Conservation (phyloP, 1,284 basidiomycete genomes). For the Ustilago curta region DNA sequence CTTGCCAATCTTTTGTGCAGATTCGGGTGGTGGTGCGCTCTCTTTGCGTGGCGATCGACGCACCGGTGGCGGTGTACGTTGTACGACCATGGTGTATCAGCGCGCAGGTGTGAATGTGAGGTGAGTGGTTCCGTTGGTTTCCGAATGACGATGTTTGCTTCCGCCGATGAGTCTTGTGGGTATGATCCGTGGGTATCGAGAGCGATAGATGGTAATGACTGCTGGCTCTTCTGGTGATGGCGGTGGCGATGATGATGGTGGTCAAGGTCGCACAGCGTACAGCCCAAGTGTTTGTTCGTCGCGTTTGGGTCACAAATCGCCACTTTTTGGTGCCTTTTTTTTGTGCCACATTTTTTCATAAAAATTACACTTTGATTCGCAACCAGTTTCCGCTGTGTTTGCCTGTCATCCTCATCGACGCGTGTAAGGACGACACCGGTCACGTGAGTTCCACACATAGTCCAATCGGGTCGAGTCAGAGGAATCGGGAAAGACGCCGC, state of each 20-base stretch:
- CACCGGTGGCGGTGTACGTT: slow-evolving; percentile 39
- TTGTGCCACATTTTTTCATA: slow-evolving; percentile 9
- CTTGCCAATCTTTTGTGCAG: slow-evolving; percentile 19
- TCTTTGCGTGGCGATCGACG: slow-evolving; percentile 39
- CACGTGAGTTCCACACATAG: slow-evolving; percentile 20
- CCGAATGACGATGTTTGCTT: not conserved
- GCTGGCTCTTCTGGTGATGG: slow-evolving; percentile 4
- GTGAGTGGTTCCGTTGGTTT: not conserved
- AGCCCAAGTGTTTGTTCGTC: not conserved
- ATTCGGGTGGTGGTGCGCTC: slow-evolving; percentile 8
- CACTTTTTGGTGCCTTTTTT: slow-evolving; percentile 8
- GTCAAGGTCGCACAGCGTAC: not conserved
- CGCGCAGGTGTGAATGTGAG: not conserved
- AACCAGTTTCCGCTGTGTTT: not conserved
- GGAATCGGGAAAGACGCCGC: slow-evolving; percentile 12
- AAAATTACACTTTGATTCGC: not conserved
- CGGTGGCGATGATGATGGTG: not conserved
- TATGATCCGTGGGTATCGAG: slow-evolving; percentile 25
- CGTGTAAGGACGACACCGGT: slow-evolving; percentile 5
- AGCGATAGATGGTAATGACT: slow-evolving; percentile 4
- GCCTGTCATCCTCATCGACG: slow-evolving; percentile 7
- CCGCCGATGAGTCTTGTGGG: slow-evolving; percentile 1
- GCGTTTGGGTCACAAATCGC: not conserved
- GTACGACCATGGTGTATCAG: slow-evolving; percentile 33
- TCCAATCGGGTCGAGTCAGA: slow-evolving; percentile 21